Percentiles rank a stretch among this genome's conserved stretches.
phyloP scores from a whole-genome alignment of 2,329 filamentous ascomycete species.

The Colletotrichum gloeosporioides region DNA sequence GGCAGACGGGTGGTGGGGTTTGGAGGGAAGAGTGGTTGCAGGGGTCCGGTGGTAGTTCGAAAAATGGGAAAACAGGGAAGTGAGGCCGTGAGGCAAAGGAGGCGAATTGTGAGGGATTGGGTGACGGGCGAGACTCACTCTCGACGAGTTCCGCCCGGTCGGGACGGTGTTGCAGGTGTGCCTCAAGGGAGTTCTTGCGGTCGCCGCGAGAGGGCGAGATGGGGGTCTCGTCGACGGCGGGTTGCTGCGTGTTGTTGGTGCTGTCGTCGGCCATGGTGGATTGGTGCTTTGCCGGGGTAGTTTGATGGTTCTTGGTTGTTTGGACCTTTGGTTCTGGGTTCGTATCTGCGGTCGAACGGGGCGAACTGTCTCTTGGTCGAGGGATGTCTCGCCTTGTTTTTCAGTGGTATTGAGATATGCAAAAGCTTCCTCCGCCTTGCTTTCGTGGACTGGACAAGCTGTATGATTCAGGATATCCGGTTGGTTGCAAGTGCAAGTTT shows the following conservation, averaged over 20 bases:
- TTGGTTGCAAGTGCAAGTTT: background rate
- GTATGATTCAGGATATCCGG: background rate
- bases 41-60: background rate
- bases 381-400: conserved; percentile 11
- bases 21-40: background rate
- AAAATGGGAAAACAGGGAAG: background rate
- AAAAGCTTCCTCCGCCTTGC: background rate
- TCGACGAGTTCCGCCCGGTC: conserved; percentile 80
- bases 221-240: conserved; percentile 58
- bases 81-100: background rate
- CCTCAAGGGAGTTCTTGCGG: conserved; percentile 74
- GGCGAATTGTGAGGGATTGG: background rate
- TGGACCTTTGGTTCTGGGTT: background rate
- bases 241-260: conserved; percentile 13
- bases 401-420: background rate
- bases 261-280: conserved; percentile 37
- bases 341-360: conserved; percentile 2
- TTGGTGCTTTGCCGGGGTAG: background rate
- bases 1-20: conserved; percentile 13
- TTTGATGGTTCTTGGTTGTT: background rate
- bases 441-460: background rate
- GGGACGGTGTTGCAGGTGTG: conserved; percentile 74
- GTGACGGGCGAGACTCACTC: conserved; percentile 56
- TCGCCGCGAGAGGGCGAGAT: conserved; percentile 58
- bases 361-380: background rate